A percentile compares a stretch with the other conserved stretches of the same genome.
These are phyloP conservation scores for Hymenoscyphus fraxineus DNA, from an alignment of 2,329 filamentous ascomycete genomes.

Conservation along the genomic window DNA sequence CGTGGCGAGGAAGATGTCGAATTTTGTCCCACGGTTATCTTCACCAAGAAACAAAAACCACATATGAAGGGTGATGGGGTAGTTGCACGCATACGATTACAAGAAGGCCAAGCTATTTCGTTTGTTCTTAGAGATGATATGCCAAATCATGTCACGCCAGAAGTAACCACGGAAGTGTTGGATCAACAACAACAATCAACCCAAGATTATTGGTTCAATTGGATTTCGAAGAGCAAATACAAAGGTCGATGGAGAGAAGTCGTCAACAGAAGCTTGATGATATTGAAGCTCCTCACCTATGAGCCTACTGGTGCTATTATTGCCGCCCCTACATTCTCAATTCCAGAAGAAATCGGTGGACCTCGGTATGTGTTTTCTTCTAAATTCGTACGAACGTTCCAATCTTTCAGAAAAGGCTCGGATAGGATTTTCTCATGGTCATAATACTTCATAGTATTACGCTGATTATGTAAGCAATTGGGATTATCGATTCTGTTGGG, in stretches of 20 bases:
- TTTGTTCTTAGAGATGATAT: conserved; percentile 65
- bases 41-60: conserved; percentile 49
- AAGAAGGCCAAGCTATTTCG: conserved; percentile 65
- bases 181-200: conserved; percentile 65
- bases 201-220: conserved; percentile 68
- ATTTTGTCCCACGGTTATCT: conserved; percentile 50
- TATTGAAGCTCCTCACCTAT: conserved; percentile 72
- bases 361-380: conserved; percentile 37
- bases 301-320: conserved; percentile 76
- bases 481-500: conserved; percentile 77
- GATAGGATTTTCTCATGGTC: not conserved
- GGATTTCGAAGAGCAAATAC: conserved; percentile 68
- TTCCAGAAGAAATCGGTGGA: conserved; percentile 71
- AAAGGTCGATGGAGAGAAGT: conserved; percentile 70
- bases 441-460: not conserved
- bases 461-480: conserved; percentile 45
- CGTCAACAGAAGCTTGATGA: conserved; percentile 66
- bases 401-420: not conserved
- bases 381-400: not conserved
- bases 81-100: conserved; percentile 54
- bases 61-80: conserved; percentile 60
- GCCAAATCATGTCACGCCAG: conserved; percentile 51
- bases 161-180: conserved; percentile 56
- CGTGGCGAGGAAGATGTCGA: conserved; percentile 47
- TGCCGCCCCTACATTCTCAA: conserved; percentile 71